These are phyloP conservation scores for Candida golubevii DNA, from an alignment of 805 yeast genomes.

Conservation along the genomic window DNA sequence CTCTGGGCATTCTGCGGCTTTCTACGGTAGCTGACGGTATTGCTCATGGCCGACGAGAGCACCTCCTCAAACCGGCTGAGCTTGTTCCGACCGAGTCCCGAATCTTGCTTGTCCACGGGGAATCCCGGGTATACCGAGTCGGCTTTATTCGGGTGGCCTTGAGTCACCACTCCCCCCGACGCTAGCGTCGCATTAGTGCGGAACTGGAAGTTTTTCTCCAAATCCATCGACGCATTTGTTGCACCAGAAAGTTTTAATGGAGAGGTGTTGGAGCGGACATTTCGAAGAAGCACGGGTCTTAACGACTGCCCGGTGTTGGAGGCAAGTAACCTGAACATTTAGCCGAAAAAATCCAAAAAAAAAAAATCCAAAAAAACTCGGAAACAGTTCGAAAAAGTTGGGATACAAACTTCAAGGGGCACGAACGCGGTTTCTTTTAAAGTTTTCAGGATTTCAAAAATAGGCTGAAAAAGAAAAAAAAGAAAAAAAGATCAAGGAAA, in stretches of 20 bases:
- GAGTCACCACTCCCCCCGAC: background rate
- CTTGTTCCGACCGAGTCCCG: slow-evolving; percentile 7
- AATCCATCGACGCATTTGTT: slow-evolving; percentile 7
- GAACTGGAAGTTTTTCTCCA: slow-evolving; percentile 12
- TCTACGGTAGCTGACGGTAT: slow-evolving; percentile 4
- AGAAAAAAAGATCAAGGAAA: too few species aligned
- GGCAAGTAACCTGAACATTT: slow-evolving; percentile 37
- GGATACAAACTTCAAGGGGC: too few species aligned
- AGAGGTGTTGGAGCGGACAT: slow-evolving; percentile 27
- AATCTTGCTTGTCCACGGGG: slow-evolving; percentile 1
- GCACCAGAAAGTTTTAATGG: slow-evolving; percentile 10
- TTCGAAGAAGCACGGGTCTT: slow-evolving; percentile 35
- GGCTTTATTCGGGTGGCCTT: slow-evolving; percentile 5
- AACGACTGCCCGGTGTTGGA: slow-evolving; percentile 34
- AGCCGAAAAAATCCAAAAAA: too few species aligned
- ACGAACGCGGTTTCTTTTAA: too few species aligned
- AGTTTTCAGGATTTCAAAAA: too few species aligned
- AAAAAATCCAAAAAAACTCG: too few species aligned
- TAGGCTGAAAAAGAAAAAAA: too few species aligned
- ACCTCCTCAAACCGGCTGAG: slow-evolving; percentile 29
- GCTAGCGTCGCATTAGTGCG: slow-evolving; percentile 7
- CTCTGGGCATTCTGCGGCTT: background rate
- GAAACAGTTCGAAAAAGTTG: too few species aligned
- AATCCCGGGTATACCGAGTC: slow-evolving; percentile 20
- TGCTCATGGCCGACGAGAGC: slow-evolving; percentile 9